Conservation (phyloP, 192 early-diverging fungal genomes). For the Coemansia umbellata region DNA sequence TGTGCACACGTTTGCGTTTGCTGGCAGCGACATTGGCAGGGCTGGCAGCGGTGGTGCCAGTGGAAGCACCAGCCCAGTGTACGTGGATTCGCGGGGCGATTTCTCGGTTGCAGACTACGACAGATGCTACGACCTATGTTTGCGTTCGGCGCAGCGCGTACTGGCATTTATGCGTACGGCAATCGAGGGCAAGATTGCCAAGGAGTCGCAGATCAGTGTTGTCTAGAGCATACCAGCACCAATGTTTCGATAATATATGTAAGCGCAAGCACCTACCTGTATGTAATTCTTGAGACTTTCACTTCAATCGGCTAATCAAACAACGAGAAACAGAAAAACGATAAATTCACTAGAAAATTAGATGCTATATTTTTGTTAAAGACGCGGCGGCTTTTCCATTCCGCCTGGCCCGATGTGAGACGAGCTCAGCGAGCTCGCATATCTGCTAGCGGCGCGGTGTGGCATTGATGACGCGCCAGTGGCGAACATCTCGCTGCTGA, state of each 20-base stretch:
- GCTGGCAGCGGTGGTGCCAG: background rate
- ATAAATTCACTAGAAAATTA: background rate
- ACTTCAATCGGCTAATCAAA: background rate
- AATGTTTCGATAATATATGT: background rate
- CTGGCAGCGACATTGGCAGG: background rate
- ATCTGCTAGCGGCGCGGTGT: background rate
- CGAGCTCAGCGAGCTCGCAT: constrained; percentile 5
- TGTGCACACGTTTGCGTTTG: constrained; percentile 80
- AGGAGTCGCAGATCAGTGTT: constrained; percentile 28
- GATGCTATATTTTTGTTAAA: background rate
- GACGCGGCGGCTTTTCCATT: constrained; percentile 15
- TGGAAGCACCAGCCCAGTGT: constrained; percentile 28
- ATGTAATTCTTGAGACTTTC: background rate
- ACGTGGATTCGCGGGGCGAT: constrained; percentile 69
- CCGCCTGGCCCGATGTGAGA: background rate
- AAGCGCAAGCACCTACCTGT: background rate
- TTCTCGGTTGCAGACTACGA: constrained; percentile 61
- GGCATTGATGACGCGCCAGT: background rate
- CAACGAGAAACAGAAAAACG: background rate
- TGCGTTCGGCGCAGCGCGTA: constrained; percentile 40
- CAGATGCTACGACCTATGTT: constrained; percentile 36
- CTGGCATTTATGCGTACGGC: constrained; percentile 64
- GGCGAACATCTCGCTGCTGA: constrained; percentile 21
- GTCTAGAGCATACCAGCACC: too few relatives aligned
- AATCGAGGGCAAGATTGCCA: constrained; percentile 51